Conservation (phyloP, 129 eudicot species). For the Pittosporum tobira region DNA sequence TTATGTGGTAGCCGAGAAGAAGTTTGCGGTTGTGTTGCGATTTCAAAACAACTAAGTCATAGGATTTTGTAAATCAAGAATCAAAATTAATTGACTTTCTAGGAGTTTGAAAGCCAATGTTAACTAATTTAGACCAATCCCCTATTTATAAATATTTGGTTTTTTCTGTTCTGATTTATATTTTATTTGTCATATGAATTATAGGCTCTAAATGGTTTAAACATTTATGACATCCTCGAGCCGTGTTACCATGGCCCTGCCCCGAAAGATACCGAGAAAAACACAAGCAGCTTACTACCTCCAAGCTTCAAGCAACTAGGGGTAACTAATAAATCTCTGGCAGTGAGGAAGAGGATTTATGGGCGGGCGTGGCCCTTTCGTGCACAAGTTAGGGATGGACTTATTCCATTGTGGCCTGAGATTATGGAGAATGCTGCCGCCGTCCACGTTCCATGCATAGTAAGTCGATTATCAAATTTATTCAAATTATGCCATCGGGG, state of each 20-base stretch:
- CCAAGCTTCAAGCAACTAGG: slow-evolving; percentile 37
- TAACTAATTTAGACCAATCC: too few species aligned
- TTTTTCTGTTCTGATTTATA: background rate
- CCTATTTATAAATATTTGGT: background rate
- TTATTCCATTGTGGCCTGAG: slow-evolving; percentile 38
- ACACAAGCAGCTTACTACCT: slow-evolving; percentile 29
- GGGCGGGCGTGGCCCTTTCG: slow-evolving; percentile 53
- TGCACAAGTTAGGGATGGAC: slow-evolving; percentile 36
- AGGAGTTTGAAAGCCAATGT: too few species aligned
- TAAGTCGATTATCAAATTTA: slow-evolving; percentile 11
- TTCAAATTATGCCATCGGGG: too few species aligned
- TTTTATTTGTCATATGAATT: too few species aligned
- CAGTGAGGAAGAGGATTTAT: slow-evolving; percentile 41
- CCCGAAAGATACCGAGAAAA: background rate
- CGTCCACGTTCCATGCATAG: slow-evolving; percentile 32
- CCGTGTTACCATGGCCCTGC: slow-evolving; percentile 39
- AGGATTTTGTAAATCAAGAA: too few species aligned
- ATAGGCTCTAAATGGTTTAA: slow-evolving; percentile 22
- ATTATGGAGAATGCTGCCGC: background rate
- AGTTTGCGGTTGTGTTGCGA: too few species aligned
- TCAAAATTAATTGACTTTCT: too few species aligned
- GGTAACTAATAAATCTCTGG: slow-evolving; percentile 22
- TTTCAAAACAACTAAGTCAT: too few species aligned
- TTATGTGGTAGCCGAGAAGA: too few species aligned
- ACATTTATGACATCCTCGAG: slow-evolving; percentile 44